Evolutionary conservation across 2,329 filamentous ascomycete species (phyloP).

Genomic region (Emergomyces africanus): DNA sequence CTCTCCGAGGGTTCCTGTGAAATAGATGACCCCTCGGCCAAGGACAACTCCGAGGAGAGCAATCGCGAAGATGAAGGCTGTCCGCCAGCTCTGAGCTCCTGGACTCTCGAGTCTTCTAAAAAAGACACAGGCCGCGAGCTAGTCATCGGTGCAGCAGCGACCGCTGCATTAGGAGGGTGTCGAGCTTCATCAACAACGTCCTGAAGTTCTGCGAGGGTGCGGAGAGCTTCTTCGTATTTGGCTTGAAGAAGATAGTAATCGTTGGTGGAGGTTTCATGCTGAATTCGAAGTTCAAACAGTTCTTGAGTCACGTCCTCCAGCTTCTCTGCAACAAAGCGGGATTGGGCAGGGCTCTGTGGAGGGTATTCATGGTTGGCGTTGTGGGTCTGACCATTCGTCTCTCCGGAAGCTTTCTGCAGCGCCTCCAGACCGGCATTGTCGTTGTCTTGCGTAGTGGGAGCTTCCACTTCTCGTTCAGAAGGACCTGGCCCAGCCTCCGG

Average conservation of each 20-base stretch:
- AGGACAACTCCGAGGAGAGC: constrained; percentile 87
- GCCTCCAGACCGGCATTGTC: constrained; percentile 23
- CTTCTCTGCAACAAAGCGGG: constrained; percentile 80
- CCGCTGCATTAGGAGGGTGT: constrained; percentile 34
- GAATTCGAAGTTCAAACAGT: constrained; percentile 75
- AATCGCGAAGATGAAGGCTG: constrained; percentile 73
- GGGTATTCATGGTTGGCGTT: constrained; percentile 30
- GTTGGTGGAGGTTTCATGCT: constrained; percentile 71
- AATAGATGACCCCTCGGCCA: constrained; percentile 61
- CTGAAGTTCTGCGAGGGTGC: constrained; percentile 60
- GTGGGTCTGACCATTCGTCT: constrained; percentile 14
- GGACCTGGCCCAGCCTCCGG: constrained; percentile 18
- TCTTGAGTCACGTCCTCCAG: constrained; percentile 85
- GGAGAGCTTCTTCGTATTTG: constrained; percentile 85
- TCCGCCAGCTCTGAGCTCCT: constrained; percentile 53
- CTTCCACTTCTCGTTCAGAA: constrained; percentile 6
- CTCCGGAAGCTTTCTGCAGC: constrained; percentile 24
- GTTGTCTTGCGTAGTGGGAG: constrained; percentile 6
- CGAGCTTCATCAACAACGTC: constrained; percentile 70
- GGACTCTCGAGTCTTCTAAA: constrained; percentile 64
- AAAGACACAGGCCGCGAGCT: constrained; percentile 59
- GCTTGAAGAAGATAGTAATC: constrained; percentile 71
- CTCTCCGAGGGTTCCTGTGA: constrained; percentile 51
- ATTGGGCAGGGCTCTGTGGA: constrained; percentile 62
- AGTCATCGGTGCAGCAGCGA: constrained; percentile 17